Evolutionary conservation across 2,329 filamentous ascomycete species (phyloP).

Genomic region (Fusarium sp.): DNA sequence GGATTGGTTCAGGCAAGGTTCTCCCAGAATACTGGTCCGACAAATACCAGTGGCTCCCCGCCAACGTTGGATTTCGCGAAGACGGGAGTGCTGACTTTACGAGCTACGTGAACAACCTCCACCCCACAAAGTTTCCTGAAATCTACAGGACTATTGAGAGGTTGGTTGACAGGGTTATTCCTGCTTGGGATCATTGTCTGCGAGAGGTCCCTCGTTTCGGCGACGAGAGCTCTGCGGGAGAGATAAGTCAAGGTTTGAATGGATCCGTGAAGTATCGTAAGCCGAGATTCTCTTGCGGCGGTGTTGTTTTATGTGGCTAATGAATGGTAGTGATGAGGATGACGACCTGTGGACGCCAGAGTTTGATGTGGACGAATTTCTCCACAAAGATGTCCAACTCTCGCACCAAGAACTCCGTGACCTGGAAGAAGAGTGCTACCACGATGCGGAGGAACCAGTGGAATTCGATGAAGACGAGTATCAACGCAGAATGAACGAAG

Average conservation of each 20-base stretch:
- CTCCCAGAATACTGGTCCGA: background rate
- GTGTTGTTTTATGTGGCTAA: background rate
- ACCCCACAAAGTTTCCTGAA: background rate
- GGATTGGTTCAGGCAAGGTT: background rate
- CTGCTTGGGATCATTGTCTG: constrained; percentile 3
- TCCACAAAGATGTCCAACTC: background rate
- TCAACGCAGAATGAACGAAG: background rate
- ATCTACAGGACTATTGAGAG: background rate
- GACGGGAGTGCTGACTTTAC: background rate
- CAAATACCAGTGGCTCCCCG: background rate
- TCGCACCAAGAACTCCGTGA: background rate
- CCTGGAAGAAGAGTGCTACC: background rate
- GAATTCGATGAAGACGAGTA: background rate
- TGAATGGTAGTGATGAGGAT: background rate
- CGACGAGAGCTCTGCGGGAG: background rate
- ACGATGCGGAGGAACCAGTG: background rate
- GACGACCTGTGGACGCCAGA: background rate
- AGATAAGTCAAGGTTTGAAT: background rate
- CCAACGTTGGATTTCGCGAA: background rate
- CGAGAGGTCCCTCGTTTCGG: background rate
- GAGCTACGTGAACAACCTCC: constrained; percentile 6
- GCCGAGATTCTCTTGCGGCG: background rate
- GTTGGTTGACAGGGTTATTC: background rate
- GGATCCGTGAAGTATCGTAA: background rate
- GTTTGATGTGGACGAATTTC: background rate